These are phyloP conservation scores for Rhexocercosporidium sp. DNA, from an alignment of 2,329 filamentous ascomycete species.

Conservation along the genomic window DNA sequence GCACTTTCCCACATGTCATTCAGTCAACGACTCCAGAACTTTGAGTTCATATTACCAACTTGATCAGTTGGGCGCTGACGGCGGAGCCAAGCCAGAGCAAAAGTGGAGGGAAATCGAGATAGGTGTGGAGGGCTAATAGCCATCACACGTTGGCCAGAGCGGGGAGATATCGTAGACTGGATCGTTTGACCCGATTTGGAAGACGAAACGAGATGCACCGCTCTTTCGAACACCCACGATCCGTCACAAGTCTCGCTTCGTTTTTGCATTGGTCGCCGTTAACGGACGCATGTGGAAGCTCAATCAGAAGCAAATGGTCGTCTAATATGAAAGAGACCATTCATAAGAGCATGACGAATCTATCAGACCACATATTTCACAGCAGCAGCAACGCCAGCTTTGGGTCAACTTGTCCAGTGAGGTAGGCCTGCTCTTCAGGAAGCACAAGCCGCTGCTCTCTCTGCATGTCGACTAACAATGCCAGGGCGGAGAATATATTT, in stretches of 20 bases:
- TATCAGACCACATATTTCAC: conserved; percentile 5
- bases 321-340: conserved; percentile 26
- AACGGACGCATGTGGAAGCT: conserved; percentile 35
- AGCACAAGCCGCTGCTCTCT: not conserved
- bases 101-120: conserved; percentile 37
- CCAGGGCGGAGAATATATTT: not conserved
- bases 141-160: conserved; percentile 30
- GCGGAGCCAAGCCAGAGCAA: conserved; percentile 40
- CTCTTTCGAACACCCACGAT: conserved; percentile 14
- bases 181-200: conserved; percentile 42
- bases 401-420: not conserved
- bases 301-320: conserved; percentile 13
- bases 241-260: conserved; percentile 31
- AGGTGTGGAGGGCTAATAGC: conserved; percentile 43
- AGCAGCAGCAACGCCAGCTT: not conserved
- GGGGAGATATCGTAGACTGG: conserved; percentile 37
- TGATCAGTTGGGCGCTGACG: conserved; percentile 29
- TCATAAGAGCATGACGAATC: not conserved
- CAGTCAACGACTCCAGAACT: conserved; percentile 25
- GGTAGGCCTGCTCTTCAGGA: not conserved
- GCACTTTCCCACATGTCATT: conserved; percentile 31
- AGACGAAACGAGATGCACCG: conserved; percentile 32
- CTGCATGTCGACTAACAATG: not conserved
- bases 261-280: conserved; percentile 31
- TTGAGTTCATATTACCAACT: conserved; percentile 31